These are phyloP conservation scores for Neltuma alba DNA, from an alignment of 306 rosid genomes.

Conservation along the genomic window DNA sequence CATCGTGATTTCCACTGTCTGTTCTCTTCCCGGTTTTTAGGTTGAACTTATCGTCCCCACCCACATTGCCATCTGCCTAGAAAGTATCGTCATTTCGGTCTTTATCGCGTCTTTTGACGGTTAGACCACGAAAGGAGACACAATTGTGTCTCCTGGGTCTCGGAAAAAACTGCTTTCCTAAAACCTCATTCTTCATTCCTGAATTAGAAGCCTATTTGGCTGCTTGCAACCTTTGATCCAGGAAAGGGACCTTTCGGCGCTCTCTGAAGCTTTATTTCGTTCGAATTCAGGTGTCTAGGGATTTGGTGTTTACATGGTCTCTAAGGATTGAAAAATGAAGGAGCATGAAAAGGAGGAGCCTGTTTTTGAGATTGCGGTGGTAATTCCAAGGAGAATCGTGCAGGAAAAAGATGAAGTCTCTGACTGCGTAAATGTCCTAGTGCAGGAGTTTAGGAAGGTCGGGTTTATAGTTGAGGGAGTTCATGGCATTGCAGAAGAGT, in stretches of 20 bases:
- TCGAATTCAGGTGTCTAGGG: not conserved
- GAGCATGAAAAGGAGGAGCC: conserved; percentile 46
- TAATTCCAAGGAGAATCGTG: conserved; percentile 63
- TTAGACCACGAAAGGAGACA: conserved; percentile 6
- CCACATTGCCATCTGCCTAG: conserved; percentile 24
- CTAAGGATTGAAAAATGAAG: conserved; percentile 49
- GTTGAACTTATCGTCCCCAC: conserved; percentile 22
- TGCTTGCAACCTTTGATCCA: conserved; percentile 26
- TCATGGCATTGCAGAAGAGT: conserved; percentile 84
- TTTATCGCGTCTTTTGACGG: not conserved
- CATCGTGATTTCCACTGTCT: not conserved
- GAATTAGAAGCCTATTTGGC: conserved; percentile 5
- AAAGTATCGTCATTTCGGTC: conserved; percentile 14
- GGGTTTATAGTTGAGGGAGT: conserved; percentile 79
- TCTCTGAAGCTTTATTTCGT: conserved; percentile 24
- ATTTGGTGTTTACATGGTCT: conserved; percentile 25
- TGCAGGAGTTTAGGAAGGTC: conserved; percentile 57
- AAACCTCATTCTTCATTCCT: conserved; percentile 10
- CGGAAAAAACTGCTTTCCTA: not conserved
- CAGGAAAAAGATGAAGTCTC: conserved; percentile 45
- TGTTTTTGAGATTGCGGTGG: conserved; percentile 84
- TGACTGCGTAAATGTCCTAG: conserved; percentile 62
- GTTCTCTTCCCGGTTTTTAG: not conserved
- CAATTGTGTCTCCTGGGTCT: not conserved
- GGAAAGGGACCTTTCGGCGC: conserved; percentile 26